Evolutionary conservation across 148 eudicot genomes (phyloP).

Genomic region (Heliamphora exappendiculata): DNA sequence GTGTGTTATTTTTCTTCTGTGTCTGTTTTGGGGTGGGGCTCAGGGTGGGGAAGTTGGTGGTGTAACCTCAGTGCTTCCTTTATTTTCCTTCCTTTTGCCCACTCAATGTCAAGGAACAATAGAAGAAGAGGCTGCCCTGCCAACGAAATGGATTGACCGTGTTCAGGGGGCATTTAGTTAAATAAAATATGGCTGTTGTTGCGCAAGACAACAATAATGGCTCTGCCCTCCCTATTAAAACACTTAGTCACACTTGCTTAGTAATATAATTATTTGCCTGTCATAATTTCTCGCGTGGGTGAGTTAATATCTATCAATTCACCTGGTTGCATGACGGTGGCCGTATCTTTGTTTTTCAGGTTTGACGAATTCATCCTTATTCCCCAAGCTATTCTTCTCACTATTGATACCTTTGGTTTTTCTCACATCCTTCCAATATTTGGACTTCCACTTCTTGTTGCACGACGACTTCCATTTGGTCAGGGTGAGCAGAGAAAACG

Average conservation of each 20-base stretch:
- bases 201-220: not conserved
- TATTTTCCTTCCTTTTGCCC: not conserved
- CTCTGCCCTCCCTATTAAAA: not conserved
- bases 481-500: slow-evolving; percentile 26
- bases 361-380: slow-evolving; percentile 85
- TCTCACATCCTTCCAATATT: slow-evolving; percentile 78
- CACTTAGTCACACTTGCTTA: not conserved
- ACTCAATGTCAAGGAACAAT: no score
- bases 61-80: no score
- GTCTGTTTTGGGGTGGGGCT: not conserved
- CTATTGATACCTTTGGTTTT: slow-evolving; percentile 86
- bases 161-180: no score
- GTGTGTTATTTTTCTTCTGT: not conserved
- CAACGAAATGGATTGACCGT: no score
- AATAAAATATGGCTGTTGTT: not conserved
- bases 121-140: no score
- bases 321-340: not conserved
- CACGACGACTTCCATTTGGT: slow-evolving; percentile 17
- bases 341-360: slow-evolving; percentile 30
- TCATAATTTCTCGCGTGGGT: not conserved
- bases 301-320: not conserved
- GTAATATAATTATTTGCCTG: not conserved
- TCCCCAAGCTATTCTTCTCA: slow-evolving; percentile 79
- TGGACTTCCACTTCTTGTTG: slow-evolving; percentile 75
- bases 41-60: no score